Percentiles rank a stretch among this genome's conserved stretches.
Evolutionary conservation across 371 early-diverging fungal species (phyloP).

Genomic region (Mucor sp.): DNA sequence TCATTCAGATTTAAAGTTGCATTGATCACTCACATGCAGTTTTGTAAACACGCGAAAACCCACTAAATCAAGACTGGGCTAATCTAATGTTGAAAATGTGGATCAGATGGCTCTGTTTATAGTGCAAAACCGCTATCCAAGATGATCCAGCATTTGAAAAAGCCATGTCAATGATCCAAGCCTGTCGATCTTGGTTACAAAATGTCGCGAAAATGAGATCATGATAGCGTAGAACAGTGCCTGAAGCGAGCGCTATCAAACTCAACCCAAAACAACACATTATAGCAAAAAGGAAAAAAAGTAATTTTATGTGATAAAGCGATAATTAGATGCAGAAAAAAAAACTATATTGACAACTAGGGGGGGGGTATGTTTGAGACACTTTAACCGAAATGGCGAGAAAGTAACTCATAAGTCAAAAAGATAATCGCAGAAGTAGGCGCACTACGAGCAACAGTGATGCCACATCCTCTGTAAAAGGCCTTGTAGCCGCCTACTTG

Average conservation of each 20-base stretch:
- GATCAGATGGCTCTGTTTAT: neutral
- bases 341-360: neutral
- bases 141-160: neutral
- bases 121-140: neutral
- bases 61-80: neutral
- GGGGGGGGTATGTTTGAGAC: constrained; percentile 9
- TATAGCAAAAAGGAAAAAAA: neutral
- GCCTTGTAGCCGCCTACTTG: constrained; percentile 78
- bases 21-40: neutral
- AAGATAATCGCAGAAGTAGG: constrained; percentile 95
- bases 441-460: constrained; percentile 86
- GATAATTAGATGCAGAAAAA: neutral
- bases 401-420: constrained; percentile 64
- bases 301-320: neutral
- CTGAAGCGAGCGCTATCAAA: neutral
- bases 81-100: neutral
- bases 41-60: neutral
- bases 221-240: neutral
- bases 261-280: neutral
- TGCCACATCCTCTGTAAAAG: constrained; percentile 93
- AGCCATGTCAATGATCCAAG: neutral
- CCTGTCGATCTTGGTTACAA: neutral
- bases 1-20: neutral
- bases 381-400: constrained; percentile 21
- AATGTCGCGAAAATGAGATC: neutral